Conservation (phyloP, 768 basidiomycete species). For the Hygrocybe coccinea region DNA sequence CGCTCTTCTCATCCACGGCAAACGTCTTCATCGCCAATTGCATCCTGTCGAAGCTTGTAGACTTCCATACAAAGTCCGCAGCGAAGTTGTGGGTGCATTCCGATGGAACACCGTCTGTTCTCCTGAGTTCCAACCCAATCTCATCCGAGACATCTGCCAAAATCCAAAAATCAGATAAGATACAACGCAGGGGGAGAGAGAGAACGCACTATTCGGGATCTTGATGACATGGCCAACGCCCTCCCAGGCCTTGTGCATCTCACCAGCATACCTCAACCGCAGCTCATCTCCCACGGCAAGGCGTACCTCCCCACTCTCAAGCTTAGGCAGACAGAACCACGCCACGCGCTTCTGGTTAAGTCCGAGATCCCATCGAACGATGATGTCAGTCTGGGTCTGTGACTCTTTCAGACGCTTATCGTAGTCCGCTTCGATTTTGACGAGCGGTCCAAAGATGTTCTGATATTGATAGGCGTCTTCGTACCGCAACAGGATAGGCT, state of each 20-base stretch:
- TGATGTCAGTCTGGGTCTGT: constrained; percentile 96
- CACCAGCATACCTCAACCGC: constrained; percentile 81
- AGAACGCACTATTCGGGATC: constrained; percentile 83
- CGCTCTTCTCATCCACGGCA: constrained; percentile 98
- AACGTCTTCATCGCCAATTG: constrained; percentile 99
- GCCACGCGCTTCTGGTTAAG: constrained; percentile 99
- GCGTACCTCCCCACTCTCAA: constrained; percentile 96
- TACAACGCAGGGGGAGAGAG: background rate
- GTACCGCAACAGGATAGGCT: constrained; percentile 83
- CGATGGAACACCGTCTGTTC: constrained; percentile 87
- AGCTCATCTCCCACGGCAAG: constrained; percentile 96
- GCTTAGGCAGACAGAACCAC: constrained; percentile 93
- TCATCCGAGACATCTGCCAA: constrained; percentile 93
- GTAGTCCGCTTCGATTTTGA: constrained; percentile 99
- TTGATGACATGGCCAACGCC: constrained; percentile 98
- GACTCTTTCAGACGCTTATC: constrained; percentile 97
- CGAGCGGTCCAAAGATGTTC: constrained; percentile 97
- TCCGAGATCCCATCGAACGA: constrained; percentile 95
- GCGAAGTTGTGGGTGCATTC: constrained; percentile 94
- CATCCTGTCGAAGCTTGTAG: constrained; percentile 99
- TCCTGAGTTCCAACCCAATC: constrained; percentile 87
- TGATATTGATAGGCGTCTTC: constrained; percentile 99
- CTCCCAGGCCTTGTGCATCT: constrained; percentile 91
- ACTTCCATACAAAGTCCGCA: constrained; percentile 99
- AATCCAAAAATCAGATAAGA: constrained; percentile 6